Evolutionary conservation across 768 basidiomycete species (phyloP).

Genomic region (Gloeostereum incarnatum): DNA sequence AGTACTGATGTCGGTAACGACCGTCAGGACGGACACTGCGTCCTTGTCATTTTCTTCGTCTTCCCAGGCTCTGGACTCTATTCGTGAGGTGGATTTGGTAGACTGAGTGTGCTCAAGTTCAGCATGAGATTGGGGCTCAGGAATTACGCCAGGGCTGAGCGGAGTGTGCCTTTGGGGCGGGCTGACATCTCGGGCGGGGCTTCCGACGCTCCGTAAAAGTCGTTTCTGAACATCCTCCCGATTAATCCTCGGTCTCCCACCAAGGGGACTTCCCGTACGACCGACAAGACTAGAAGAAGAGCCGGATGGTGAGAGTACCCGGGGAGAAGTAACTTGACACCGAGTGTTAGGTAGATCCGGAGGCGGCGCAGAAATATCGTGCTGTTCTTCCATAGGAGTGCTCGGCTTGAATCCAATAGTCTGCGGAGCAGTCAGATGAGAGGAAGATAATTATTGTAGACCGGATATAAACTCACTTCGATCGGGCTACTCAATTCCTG

Average conservation of each 20-base stretch:
- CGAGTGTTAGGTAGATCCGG: too few species aligned
- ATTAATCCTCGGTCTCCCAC: constrained; percentile 26
- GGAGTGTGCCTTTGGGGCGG: too few species aligned
- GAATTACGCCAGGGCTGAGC: too few species aligned
- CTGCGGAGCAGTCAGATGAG: too few species aligned
- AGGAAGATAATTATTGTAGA: too few species aligned
- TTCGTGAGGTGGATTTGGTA: neutral
- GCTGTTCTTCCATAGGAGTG: too few species aligned
- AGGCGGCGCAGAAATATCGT: too few species aligned
- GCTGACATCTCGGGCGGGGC: too few species aligned
- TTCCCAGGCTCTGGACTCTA: constrained; percentile 7
- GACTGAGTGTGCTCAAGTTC: neutral
- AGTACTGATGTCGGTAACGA: constrained; percentile 32
- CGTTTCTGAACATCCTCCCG: constrained; percentile 33
- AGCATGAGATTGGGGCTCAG: neutral
- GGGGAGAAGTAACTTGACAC: too few species aligned
- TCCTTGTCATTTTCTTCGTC: constrained; percentile 31
- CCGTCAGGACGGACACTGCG: constrained; percentile 27
- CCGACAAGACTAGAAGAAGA: constrained; percentile 7
- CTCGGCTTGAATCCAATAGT: too few species aligned
- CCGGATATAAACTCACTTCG: constrained; percentile 7
- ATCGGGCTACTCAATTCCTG: constrained; percentile 2
- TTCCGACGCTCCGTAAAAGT: constrained; percentile 29
- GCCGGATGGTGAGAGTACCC: constrained; percentile 8
- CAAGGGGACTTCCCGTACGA: constrained; percentile 3